Base-by-base conservation (phyloP, 2,329 filamentous ascomycete species). In the Dactylellina sp. region DNA sequence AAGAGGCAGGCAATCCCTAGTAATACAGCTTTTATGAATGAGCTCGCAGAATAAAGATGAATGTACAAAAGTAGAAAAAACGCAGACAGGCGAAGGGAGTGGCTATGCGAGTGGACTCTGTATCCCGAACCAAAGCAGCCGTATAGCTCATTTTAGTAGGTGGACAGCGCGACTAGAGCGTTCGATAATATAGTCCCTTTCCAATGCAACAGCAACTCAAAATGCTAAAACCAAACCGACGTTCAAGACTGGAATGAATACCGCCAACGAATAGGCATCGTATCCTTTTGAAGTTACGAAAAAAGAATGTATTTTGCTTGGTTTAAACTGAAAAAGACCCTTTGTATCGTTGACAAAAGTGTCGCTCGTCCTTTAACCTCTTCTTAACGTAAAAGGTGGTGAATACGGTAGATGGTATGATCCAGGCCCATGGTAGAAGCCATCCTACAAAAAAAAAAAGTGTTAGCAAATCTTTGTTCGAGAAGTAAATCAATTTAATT, bases 371-470 rank as follows among this genome's bases (percentile, higher is more conserved):
- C 71, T 55, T 75, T 22, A 75, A 60, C 16, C 71, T 57, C 32
- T 64, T 57, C 57, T 75, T 75, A n/a, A 75, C 71, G 44, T 75
- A 75, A n/a, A 63, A 63, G 5, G 63, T 75, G 14, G 71, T 75
- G 35, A 70, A 75, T 25, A 70, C 37, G 11, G 71, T 35, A 14
- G 71, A 63, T 4, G 71, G 71, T 46, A 75, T 63, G 12, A 75
- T 60, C 71, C 71, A 75, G 2, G 53, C 62, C 71, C 71, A 75
- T 2, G 71, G 71, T 14, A 70, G 16, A 18, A 75, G 20, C 71
- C 71, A 75, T 25, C 71, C 71, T 66, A 63, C 12, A 39, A 40
- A 11, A 35, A n/a, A n/a, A n/a, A n/a, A n/a, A n/a, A n/a, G n/a
- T 24, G 25, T 71, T 55, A 71, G 59, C 25, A 68, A 37, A 49